Conservation (phyloP, 441 rosid genomes). For the Sinapis alba region DNA sequence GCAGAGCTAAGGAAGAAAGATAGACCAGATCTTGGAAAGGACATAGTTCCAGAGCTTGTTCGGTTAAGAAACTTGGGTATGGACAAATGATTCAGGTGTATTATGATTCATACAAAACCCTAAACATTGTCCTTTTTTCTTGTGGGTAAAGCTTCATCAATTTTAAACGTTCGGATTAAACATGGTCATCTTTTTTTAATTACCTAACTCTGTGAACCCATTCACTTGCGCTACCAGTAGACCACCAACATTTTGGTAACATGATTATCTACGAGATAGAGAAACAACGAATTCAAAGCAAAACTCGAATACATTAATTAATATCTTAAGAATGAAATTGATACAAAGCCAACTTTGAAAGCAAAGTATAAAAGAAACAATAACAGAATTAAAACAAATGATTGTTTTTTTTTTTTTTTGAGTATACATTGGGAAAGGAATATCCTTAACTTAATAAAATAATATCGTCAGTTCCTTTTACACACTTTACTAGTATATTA, state of each 20-base stretch:
- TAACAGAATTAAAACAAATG: background rate
- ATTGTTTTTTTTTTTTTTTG: constrained; percentile 5
- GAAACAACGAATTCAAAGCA: background rate
- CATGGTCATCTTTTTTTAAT: too few species aligned
- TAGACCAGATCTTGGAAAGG: constrained; percentile 65
- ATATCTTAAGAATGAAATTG: constrained; percentile 10
- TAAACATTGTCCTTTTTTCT: background rate
- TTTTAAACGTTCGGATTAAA: background rate
- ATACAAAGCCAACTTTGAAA: constrained; percentile 35
- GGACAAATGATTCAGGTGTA: constrained; percentile 34
- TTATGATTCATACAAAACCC: constrained; percentile 5
- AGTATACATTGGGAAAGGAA: constrained; percentile 37
- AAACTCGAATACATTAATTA: background rate
- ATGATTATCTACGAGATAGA: too few species aligned
- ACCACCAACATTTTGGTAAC: background rate
- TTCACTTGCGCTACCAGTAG: background rate
- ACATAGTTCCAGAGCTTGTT: constrained; percentile 59
- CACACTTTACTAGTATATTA: constrained; percentile 12
- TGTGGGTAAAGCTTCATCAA: background rate
- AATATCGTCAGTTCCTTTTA: background rate
- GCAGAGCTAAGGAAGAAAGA: constrained; percentile 69
- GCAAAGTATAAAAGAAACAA: constrained; percentile 38
- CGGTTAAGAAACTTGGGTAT: constrained; percentile 52
- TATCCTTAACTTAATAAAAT: constrained; percentile 10
- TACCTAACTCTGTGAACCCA: background rate